Evolutionary conservation across 257 asterid species (phyloP), one percentile per base, ranked within the genome.

Genomic region (Paulownia fortunei): DNA sequence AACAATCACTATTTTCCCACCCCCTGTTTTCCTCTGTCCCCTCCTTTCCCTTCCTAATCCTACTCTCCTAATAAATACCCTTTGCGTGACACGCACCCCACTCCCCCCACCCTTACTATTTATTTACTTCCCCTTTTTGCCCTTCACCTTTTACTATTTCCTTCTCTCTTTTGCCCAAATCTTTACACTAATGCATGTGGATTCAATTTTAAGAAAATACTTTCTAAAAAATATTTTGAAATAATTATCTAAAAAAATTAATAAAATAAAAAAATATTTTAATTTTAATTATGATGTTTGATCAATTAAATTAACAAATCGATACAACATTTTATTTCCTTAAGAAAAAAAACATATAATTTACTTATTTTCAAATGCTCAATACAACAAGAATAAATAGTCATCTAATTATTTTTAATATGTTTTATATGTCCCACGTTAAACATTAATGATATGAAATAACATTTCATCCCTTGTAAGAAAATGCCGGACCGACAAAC

Each of bases 21-120:
- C 76, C 73, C 82, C 58, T 63, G 74, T 66, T 74, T 77, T 79
- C 63, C 73, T 74, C 68, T 78, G 77, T 83, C 63, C 80, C 77
- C 81, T 76, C 8, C 42, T 73, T 18, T 54, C 49, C 79, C 82
- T 36, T 49, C 77, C 47, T 62, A 24, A 39, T 76, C 76, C 74
- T 78, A 24, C 71, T 23, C 55, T 60, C 56, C 72, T 67, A 16
- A 56, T 80, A 54, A 52, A 32, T 69, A 56, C 66, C 42, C 58
- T 59, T 77, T 62, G 79, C 86, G 81, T 77, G 70, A 66, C 27
- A 15, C 34, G n/a, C 81, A 74, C 81, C 64, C 59, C 32, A 60
- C 36, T 59, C 70, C 58, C 26, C 16, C 2, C 63, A 34, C 64
- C 36, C 55, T 10, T 15, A 32, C 18, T 18, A 21, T 10, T 15